phyloP scores from a whole-genome alignment of 2,329 filamentous ascomycete genomes.

The Clonostachys rosea region DNA sequence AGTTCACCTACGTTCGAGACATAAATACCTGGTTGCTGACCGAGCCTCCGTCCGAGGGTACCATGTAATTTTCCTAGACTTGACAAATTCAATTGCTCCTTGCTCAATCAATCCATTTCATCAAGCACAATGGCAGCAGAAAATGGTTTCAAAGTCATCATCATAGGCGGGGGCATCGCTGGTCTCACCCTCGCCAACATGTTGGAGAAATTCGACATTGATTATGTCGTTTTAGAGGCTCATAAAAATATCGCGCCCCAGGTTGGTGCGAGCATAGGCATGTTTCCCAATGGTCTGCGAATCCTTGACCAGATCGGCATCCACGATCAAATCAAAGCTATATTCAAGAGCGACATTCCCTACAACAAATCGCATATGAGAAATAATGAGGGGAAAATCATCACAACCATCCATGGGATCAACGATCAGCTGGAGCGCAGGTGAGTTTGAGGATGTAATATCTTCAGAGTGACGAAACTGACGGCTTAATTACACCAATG shows the following conservation, averaged over 20 bases:
- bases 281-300: slow-evolving; percentile 33
- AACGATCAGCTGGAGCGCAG: too few relatives aligned
- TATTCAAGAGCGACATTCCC: not conserved
- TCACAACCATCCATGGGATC: too few relatives aligned
- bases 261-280: slow-evolving; percentile 40
- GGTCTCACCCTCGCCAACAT: slow-evolving; percentile 26
- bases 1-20: too few relatives aligned
- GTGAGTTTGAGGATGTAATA: too few relatives aligned
- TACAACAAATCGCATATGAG: not conserved
- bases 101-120: not conserved
- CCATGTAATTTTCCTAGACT: not conserved
- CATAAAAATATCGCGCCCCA: slow-evolving; percentile 33
- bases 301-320: slow-evolving; percentile 42
- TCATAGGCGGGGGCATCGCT: slow-evolving; percentile 42
- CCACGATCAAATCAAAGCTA: slow-evolving; percentile 9
- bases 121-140: not conserved
- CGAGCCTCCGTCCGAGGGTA: not conserved
- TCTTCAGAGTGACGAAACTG: too few relatives aligned
- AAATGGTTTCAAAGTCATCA: slow-evolving; percentile 15
- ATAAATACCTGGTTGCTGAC: not conserved
- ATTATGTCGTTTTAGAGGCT: slow-evolving; percentile 44
- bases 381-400: too few relatives aligned
- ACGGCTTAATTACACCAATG: too few relatives aligned
- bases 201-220: slow-evolving; percentile 36
- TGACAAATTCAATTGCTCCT: not conserved